These are phyloP conservation scores for Mycocentrospora acerina DNA, from an alignment of 2,329 filamentous ascomycete genomes.

Conservation along the genomic window DNA sequence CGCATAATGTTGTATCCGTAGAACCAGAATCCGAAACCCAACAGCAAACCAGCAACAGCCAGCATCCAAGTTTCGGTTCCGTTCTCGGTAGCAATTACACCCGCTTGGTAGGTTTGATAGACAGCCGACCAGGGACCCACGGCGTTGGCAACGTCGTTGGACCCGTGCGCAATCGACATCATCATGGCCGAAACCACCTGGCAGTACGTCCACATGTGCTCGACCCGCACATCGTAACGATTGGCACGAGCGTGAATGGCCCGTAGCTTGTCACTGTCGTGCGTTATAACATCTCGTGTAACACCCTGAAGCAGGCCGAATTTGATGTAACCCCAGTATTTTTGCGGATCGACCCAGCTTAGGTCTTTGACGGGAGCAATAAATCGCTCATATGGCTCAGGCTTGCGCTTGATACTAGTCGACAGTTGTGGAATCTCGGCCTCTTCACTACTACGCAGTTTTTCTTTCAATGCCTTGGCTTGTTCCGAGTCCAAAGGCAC, in stretches of 20 bases:
- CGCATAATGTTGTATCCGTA: conserved; percentile 67
- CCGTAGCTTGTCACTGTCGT: conserved; percentile 43
- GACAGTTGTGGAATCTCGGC: conserved; percentile 8
- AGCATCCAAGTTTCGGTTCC: conserved; percentile 60
- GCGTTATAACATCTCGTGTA: conserved; percentile 45
- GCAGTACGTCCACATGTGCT: conserved; percentile 51
- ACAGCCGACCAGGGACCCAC: conserved; percentile 60
- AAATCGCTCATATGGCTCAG: conserved; percentile 37
- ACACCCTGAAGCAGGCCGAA: conserved; percentile 48
- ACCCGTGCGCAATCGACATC: conserved; percentile 70
- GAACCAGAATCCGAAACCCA: conserved; percentile 61
- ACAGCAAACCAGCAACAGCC: conserved; percentile 54
- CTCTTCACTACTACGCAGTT: conserved; percentile 6
- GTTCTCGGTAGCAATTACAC: conserved; percentile 45
- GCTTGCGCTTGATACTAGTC: conserved; percentile 21
- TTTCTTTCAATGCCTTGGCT: conserved; percentile 15
- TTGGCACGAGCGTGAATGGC: conserved; percentile 46
- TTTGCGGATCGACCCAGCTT: conserved; percentile 32
- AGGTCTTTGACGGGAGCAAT: conserved; percentile 39
- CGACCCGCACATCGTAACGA: conserved; percentile 49
- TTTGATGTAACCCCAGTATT: conserved; percentile 45
- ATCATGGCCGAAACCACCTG: conserved; percentile 61
- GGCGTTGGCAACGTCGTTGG: conserved; percentile 65
- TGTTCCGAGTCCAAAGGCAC: conserved; percentile 12
- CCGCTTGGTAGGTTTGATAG: conserved; percentile 60